Percentiles rank a stretch among this genome's conserved stretches.
phyloP scores from a whole-genome alignment of 805 yeast genomes.

The Starmerella floris region DNA sequence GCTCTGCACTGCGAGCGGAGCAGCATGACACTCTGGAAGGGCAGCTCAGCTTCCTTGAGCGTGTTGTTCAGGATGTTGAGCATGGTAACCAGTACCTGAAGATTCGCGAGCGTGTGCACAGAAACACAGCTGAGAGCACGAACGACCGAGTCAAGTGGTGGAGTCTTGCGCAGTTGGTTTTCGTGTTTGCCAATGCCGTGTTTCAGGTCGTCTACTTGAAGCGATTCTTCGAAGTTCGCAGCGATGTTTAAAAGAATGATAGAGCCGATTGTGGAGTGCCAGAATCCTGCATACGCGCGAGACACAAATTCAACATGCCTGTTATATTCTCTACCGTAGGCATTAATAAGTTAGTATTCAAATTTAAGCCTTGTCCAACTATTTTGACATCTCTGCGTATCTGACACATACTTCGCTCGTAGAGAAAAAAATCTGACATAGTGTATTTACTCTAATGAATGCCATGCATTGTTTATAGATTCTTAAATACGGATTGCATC shows the following conservation, averaged over 20 bases:
- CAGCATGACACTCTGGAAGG: constrained; percentile 74
- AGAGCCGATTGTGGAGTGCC: too few species aligned
- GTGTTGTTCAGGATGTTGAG: constrained; percentile 71
- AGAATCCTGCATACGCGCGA: too few species aligned
- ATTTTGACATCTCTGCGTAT: too few species aligned
- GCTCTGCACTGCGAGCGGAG: constrained; percentile 50
- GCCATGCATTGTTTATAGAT: too few species aligned
- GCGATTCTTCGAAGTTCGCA: constrained; percentile 89
- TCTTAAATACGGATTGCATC: too few species aligned
- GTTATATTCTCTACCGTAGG: too few species aligned
- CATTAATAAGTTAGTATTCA: too few species aligned
- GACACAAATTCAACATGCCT: too few species aligned
- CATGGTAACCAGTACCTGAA: constrained; percentile 84
- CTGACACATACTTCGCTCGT: too few species aligned
- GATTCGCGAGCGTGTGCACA: constrained; percentile 90
- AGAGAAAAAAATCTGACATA: too few species aligned
- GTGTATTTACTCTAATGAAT: too few species aligned
- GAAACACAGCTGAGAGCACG: constrained; percentile 97
- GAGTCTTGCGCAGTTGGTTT: constrained; percentile 81
- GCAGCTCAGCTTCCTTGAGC: constrained; percentile 62
- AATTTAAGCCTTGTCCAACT: too few species aligned
- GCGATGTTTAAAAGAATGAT: constrained; percentile 69
- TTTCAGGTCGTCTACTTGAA: constrained; percentile 91
- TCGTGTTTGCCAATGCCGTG: constrained; percentile 72
- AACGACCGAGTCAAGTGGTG: constrained; percentile 96